Evolutionary conservation across 257 asterid species (phyloP), one percentile per base, ranked within the genome.

Genomic region (Solanum gandarillasii): DNA sequence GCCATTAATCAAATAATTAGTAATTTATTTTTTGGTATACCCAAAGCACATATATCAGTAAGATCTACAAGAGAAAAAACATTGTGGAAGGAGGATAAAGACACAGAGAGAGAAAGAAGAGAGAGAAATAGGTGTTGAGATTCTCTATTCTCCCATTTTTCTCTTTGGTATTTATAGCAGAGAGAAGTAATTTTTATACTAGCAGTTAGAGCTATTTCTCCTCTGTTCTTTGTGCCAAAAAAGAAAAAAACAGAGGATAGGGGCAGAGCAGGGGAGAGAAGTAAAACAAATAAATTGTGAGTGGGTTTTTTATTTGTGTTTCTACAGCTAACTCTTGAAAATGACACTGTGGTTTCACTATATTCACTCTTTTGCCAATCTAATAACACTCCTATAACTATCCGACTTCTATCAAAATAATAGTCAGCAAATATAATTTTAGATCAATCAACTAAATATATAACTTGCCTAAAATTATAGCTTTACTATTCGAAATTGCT

Each of bases 191-290:
- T 43, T 46, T 79, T 81, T 81, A 43, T 43, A 38, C 35, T 78
- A 46, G 68, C 27, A 81, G 85, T 81, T 81, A 81, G 27, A 75
- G 71, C 35, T 48, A 46, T 83, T 73, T 55, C 84, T 83, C 86
- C 78, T 90, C 88, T 91, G 93, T 90, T 89, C 91, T 91, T 92
- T 91, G 85, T 92, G 88, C 82, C 72, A 7, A 46, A 86, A 86
- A 72, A 48, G 67, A 48, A 41, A 83, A 85, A 31, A 85, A 90
- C 91, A 75, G 92, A 65, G 92, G 83, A 78, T 91, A 89, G 67
- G 84, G 60, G 84, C 84, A 73, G 84, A 70, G 36, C 83, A 86
- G 84, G 23, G 88, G 25, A 70, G 25, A 70, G 83, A 29, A n/a
- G 52, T 43, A 43, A 76, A 72, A 70, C 36, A 12, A 12, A 68